Evolutionary conservation across 1,284 basidiomycete genomes (phyloP), one percentile per base, ranked within the genome.

Genomic region (Ustilago xerochloae): DNA sequence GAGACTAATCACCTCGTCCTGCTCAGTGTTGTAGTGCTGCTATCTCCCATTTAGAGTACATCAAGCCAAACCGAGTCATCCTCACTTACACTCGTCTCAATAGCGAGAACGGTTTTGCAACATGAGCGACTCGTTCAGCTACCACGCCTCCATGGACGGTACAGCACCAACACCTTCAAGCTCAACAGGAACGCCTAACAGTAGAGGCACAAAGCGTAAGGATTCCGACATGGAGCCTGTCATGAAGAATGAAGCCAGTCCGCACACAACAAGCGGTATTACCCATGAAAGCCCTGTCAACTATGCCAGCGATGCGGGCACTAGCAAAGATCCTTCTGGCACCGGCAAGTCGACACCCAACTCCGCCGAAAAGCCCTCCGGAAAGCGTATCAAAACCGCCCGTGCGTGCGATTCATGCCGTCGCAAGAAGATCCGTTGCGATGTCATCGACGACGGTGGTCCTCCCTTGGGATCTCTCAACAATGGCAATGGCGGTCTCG

Each of bases 381-480:
- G 63, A 79, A 94, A 94, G 85, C 90, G 93, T 57, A 93, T 91
- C 45, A 95, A 95, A 87, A 94, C 93, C 2, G 91, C 91, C 81
- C 90, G 93, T 60, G 93, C 93, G 6, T 95, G 93, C 84, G 93
- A 95, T 85, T 92, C 91, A 68, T 95, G 93, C 85, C 90, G 95
- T 33, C 91, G 91, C 78, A 92, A 95, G 78, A 98, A 98, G 89
- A 97, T 97, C 78, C 88, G 91, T 88, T 89, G 83, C 63, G 77
- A 81, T 41, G 75, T 81, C 33, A 72, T 79, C 36, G 78, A 80
- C 43, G 75, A 79, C 28, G 77, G 74, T 71, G 86, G 84, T 32
- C 62, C 81, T 29, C 62, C 69, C 9, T 7, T 66, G 15, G 75
- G 70, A 36, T 68, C 75, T 22, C 28, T 73, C 54, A 75, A 78